These are phyloP conservation scores for Colletotrichum gloeosporioides DNA, from an alignment of 2,329 filamentous ascomycete species.

Conservation along the genomic window DNA sequence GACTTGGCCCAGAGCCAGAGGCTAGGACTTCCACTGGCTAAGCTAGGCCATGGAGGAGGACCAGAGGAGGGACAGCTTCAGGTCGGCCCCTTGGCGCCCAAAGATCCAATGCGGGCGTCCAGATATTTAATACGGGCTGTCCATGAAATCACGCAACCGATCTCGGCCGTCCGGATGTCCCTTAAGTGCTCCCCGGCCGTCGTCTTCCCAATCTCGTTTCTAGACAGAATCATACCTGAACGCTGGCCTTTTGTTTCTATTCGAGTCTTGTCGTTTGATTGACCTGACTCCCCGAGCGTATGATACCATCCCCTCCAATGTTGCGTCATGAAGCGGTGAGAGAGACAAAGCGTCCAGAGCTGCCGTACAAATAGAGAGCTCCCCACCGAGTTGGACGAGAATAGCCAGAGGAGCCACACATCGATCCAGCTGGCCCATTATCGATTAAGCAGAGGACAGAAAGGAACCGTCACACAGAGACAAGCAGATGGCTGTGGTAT, in stretches of 20 bases:
- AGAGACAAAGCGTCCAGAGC: constrained; percentile 3
- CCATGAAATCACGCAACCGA: constrained; percentile 13
- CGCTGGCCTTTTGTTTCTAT: background rate
- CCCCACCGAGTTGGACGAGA: background rate
- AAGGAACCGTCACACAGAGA: background rate
- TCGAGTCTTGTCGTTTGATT: background rate
- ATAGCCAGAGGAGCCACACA: background rate
- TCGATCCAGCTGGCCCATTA: background rate
- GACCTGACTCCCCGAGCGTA: background rate
- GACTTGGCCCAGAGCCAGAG: background rate
- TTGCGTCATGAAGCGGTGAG: constrained; percentile 24
- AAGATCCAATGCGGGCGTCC: background rate
- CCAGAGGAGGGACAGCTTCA: background rate
- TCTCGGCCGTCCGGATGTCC: background rate
- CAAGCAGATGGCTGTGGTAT: background rate
- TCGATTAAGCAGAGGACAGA: background rate
- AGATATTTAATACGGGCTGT: background rate
- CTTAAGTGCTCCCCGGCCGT: background rate
- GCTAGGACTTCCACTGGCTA: background rate
- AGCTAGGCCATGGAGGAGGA: background rate
- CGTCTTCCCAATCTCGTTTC: constrained; percentile 3
- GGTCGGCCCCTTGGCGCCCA: background rate
- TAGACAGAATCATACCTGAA: background rate
- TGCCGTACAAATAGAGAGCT: constrained; percentile 13
- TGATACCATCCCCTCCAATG: constrained; percentile 22